These are phyloP conservation scores for Cyberlindnera mississippiensis DNA, from an alignment of 805 yeast genomes.

Conservation along the genomic window DNA sequence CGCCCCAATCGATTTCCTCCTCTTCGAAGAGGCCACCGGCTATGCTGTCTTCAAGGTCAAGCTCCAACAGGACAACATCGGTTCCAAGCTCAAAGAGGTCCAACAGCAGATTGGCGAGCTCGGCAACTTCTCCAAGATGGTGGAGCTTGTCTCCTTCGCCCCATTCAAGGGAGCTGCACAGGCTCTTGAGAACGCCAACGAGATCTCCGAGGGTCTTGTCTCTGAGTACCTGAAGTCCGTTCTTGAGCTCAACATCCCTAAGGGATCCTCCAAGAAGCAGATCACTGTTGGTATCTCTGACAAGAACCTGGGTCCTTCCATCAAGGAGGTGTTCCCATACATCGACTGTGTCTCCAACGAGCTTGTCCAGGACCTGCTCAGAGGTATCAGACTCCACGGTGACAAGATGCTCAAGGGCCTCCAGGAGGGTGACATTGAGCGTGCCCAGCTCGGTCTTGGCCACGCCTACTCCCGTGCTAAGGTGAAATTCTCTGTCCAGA, in stretches of 20 bases:
- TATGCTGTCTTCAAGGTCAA: slow-evolving; percentile 94
- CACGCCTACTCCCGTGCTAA: slow-evolving; percentile 99
- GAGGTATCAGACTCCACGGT: slow-evolving; percentile 93
- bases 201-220: slow-evolving; percentile 94
- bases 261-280: slow-evolving; percentile 57
- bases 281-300: slow-evolving; percentile 86
- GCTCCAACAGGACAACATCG: slow-evolving; percentile 90
- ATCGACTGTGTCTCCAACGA: slow-evolving; percentile 90
- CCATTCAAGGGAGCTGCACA: slow-evolving; percentile 99
- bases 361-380: slow-evolving; percentile 87
- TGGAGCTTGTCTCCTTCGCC: slow-evolving; percentile 91
- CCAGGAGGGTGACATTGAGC: slow-evolving; percentile 92
- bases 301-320: slow-evolving; percentile 92
- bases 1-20: slow-evolving; percentile 79
- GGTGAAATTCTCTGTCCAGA: slow-evolving; percentile 97
- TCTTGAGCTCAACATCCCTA: slow-evolving; percentile 87
- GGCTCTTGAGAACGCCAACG: slow-evolving; percentile 97
- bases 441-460: slow-evolving; percentile 98
- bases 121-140: slow-evolving; percentile 82
- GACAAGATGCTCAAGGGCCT: slow-evolving; percentile 84
- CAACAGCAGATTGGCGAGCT: slow-evolving; percentile 87
- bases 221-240: slow-evolving; percentile 88
- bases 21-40: slow-evolving; percentile 98
- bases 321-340: slow-evolving; percentile 84
- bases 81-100: slow-evolving; percentile 88